Evolutionary conservation across 345 rosid species (phyloP).

Genomic region (Hypericum androsaemum): DNA sequence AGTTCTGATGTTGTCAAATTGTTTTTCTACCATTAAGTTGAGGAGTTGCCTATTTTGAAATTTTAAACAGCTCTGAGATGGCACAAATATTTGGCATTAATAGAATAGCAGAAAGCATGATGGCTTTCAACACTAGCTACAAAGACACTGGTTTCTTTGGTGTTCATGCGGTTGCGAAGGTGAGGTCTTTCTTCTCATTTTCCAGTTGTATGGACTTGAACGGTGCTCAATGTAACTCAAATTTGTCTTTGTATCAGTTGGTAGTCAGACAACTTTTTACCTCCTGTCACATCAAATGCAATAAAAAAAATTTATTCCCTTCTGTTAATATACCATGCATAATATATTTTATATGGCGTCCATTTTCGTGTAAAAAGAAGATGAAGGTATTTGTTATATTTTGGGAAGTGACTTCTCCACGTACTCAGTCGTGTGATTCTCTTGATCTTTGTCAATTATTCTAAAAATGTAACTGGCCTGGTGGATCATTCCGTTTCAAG

Average conservation of each 20-base stretch:
- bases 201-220: not conserved
- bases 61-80: constrained; percentile 62
- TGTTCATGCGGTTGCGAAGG: constrained; percentile 96
- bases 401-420: too few relatives aligned
- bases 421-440: too few relatives aligned
- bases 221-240: not conserved
- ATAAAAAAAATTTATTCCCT: too few relatives aligned
- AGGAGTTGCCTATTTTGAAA: constrained; percentile 4
- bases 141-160: constrained; percentile 98
- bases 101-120: constrained; percentile 92
- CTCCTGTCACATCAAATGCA: too few relatives aligned
- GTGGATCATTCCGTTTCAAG: not conserved
- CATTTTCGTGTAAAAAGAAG: too few relatives aligned
- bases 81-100: constrained; percentile 72
- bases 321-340: too few relatives aligned
- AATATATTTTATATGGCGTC: too few relatives aligned
- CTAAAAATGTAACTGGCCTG: not conserved
- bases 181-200: constrained; percentile 17
- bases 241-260: not conserved
- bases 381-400: too few relatives aligned
- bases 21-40: not conserved
- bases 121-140: constrained; percentile 98
- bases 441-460: not conserved
- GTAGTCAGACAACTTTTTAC: too few relatives aligned
- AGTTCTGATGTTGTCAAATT: not conserved